These are phyloP conservation scores for Salvia hispanica DNA, from an alignment of 257 asterid species.

Conservation along the genomic window DNA sequence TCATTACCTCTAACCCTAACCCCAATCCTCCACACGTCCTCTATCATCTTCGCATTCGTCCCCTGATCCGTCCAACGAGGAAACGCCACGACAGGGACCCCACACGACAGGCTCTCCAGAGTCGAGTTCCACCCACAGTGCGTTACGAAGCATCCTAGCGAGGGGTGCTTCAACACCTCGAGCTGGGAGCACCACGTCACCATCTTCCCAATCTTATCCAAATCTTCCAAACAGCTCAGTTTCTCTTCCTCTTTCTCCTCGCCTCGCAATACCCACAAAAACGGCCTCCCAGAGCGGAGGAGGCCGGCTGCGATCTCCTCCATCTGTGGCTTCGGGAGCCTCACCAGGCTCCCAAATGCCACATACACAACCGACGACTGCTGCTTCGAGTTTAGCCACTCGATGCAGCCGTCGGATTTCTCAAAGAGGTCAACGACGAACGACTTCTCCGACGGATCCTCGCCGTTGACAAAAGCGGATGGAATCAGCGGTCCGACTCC, in stretches of 20 bases:
- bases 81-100: slow-evolving; percentile 50
- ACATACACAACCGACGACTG: slow-evolving; percentile 54
- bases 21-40: slow-evolving; percentile 56
- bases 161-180: slow-evolving; percentile 52
- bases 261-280: slow-evolving; percentile 53
- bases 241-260: not conserved
- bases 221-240: slow-evolving; percentile 31
- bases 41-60: slow-evolving; percentile 58
- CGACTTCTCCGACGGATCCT: slow-evolving; percentile 31
- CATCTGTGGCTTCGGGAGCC: slow-evolving; percentile 32
- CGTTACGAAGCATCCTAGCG: slow-evolving; percentile 60
- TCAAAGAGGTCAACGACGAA: slow-evolving; percentile 48
- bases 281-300: slow-evolving; percentile 42
- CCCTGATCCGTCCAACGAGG: slow-evolving; percentile 57
- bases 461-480: slow-evolving; percentile 39
- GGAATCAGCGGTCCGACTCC: slow-evolving; percentile 64
- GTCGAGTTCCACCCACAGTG: slow-evolving; percentile 77
- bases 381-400: slow-evolving; percentile 45
- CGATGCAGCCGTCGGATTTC: slow-evolving; percentile 36
- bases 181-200: slow-evolving; percentile 66
- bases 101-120: slow-evolving; percentile 50
- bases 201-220: slow-evolving; percentile 44
- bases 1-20: slow-evolving; percentile 37
- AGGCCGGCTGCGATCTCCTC: slow-evolving; percentile 60
- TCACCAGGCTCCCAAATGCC: slow-evolving; percentile 59